phyloP scores from a whole-genome alignment of 306 rosid genomes.

The Cicer judaicum region DNA sequence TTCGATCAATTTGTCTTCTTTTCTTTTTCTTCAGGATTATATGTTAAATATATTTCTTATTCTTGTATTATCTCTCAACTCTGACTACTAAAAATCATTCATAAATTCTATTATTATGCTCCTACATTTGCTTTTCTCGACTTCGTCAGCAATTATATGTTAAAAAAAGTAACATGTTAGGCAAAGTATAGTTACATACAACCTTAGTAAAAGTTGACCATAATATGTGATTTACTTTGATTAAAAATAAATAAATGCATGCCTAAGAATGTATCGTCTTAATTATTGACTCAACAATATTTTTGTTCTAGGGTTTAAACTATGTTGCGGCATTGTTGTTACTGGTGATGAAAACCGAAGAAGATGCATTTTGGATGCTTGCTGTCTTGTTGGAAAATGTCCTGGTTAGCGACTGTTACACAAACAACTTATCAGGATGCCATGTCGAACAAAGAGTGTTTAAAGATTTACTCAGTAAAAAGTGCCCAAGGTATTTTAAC shows the following conservation, averaged over 20 bases:
- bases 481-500: constrained; percentile 80
- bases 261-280: constrained; percentile 26
- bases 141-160: constrained; percentile 3
- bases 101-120: not conserved
- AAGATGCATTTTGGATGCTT: constrained; percentile 99
- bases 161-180: not conserved
- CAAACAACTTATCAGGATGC: constrained; percentile 93
- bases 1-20: not conserved
- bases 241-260: not conserved
- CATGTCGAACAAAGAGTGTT: constrained; percentile 99
- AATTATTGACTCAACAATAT: constrained; percentile 30
- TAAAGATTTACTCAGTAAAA: constrained; percentile 77
- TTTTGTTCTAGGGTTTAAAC: constrained; percentile 83
- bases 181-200: not conserved
- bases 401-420: constrained; percentile 90
- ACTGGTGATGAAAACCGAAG: constrained; percentile 98
- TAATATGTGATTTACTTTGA: constrained; percentile 19
- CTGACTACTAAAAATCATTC: not conserved
- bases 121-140: not conserved
- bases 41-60: constrained; percentile 12
- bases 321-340: constrained; percentile 93
- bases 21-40: not conserved
- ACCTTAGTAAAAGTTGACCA: constrained; percentile 5
- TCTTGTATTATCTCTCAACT: constrained; percentile 24
- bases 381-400: constrained; percentile 95